Evolutionary conservation across 2,329 filamentous ascomycete genomes (phyloP), one percentile per base, ranked within the genome.

Genomic region (Colletotrichum tofieldiae): DNA sequence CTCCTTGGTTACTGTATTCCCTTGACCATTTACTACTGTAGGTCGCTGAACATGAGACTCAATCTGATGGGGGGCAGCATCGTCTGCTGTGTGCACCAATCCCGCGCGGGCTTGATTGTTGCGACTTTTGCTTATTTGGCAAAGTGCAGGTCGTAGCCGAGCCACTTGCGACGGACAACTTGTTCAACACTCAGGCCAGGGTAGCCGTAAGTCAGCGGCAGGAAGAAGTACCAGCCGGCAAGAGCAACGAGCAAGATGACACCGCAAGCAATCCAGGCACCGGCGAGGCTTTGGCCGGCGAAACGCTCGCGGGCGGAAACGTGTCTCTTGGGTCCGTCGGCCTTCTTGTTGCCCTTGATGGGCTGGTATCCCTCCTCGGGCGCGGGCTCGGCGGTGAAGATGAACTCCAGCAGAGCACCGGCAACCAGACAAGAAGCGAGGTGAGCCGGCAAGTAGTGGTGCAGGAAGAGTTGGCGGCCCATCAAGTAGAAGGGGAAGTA

Each of bases 401-500:
- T 91, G 82, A 99, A 99, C 82, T 99, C 96, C 26, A 99, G 86
- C 26, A 99, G 87, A 29, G 95, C 94, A 60, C 96, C 96, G 0
- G 96, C 93, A 29, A 99, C 95, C 47, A 99, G 89, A 37, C 91
- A 91, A 8, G 95, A 98, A 1, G 96, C 96, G 14, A 99, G 88
- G 80, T 99, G 96, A 1, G 96, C 94, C 0, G 96, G 96, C 4
- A 99, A 90, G 81, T 99, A 99, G 84, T 99, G 96, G 83, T 99
- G 96, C 77, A 99, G 84, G 91, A 99, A 99, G 75, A 98, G 92
- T 82, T 99, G 96, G 77, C 96, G 95, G 69, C 96, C 96, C 96
- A 99, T 99, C 75, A 98, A 91, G 86, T 92, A 99, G 87, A 99
- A 99, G 64, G 96, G 96, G 82, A 98, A 91, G 86, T 98, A 99